A percentile compares a stretch with the other conserved stretches of the same genome.
Conservation (phyloP, 2,329 filamentous ascomycete genomes). For the Talaromyces albobiverticillius region DNA sequence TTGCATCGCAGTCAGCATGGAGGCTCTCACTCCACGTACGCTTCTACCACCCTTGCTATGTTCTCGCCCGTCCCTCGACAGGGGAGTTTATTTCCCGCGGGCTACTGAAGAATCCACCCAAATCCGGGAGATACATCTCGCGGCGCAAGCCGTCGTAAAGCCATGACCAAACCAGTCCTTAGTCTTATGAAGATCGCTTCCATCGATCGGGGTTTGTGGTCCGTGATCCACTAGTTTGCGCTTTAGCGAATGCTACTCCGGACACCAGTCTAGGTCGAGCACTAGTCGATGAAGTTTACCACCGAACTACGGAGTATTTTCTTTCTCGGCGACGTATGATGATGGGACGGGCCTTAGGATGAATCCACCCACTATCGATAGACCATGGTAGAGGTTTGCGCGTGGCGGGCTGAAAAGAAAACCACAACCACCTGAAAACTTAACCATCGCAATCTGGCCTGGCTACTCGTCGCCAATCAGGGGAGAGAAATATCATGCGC, state of each 20-base stretch:
- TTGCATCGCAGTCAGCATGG: too few species aligned
- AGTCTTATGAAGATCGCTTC: neutral
- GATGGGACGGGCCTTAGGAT: neutral
- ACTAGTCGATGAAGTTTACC: neutral
- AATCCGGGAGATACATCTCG: too few species aligned
- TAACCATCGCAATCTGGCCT: neutral
- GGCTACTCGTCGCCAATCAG: neutral
- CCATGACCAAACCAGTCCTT: neutral
- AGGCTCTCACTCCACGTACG: too few species aligned
- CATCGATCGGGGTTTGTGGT: neutral
- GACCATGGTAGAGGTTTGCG: too few species aligned
- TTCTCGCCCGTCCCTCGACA: too few species aligned
- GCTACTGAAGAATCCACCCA: too few species aligned
- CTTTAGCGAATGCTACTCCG: neutral
- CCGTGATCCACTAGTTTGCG: neutral
- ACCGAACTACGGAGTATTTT: neutral
- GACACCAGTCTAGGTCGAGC: too few species aligned
- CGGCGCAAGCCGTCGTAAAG: too few species aligned
- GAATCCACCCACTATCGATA: neutral
- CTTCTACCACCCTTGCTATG: too few species aligned
- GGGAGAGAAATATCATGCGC: neutral
- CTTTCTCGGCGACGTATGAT: neutral
- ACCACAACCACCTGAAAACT: neutral
- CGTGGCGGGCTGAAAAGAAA: conserved; percentile 10
- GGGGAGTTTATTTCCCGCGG: too few species aligned